These are phyloP conservation scores for Besnoitia besnoiti DNA, from an alignment of 169 alveolate species.

Conservation along the genomic window DNA sequence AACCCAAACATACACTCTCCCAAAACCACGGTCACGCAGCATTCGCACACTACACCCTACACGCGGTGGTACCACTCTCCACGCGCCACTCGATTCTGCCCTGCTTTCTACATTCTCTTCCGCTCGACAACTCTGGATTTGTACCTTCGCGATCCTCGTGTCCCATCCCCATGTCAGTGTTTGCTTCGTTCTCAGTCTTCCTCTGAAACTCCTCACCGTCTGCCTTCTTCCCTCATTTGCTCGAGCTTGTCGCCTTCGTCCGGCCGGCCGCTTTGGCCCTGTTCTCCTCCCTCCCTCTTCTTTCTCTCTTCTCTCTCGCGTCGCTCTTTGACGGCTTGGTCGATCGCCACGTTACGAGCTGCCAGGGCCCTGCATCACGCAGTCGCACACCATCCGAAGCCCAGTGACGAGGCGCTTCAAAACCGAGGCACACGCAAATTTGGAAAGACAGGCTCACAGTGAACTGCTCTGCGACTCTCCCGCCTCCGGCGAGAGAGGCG, in stretches of 20 bases:
- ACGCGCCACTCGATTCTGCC: no score
- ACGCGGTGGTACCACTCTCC: no score
- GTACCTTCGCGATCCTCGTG: not conserved
- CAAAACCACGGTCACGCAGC: no score
- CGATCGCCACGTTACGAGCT: constrained; percentile 39
- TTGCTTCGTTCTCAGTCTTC: not conserved
- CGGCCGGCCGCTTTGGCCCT: not conserved
- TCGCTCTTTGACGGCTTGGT: constrained; percentile 22
- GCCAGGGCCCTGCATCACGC: not conserved
- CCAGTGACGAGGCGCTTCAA: not conserved
- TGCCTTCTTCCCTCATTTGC: not conserved
- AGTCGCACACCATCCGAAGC: not conserved
- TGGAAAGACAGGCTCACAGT: no score
- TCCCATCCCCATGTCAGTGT: no score
- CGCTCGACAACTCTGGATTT: no score
- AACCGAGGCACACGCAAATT: no score
- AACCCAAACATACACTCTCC: no score
- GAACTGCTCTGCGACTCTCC: no score
- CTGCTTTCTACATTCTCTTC: no score
- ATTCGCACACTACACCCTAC: no score
- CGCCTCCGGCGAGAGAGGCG: no score
- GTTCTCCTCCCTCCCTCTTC: not conserved
- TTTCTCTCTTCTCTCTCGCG: not conserved
- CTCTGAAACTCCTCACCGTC: constrained; percentile 1
- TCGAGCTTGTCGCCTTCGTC: not conserved